Percentiles rank a stretch among this genome's conserved stretches.
Conservation (phyloP, 2,329 filamentous ascomycete species). For the Neurospora crassa region DNA sequence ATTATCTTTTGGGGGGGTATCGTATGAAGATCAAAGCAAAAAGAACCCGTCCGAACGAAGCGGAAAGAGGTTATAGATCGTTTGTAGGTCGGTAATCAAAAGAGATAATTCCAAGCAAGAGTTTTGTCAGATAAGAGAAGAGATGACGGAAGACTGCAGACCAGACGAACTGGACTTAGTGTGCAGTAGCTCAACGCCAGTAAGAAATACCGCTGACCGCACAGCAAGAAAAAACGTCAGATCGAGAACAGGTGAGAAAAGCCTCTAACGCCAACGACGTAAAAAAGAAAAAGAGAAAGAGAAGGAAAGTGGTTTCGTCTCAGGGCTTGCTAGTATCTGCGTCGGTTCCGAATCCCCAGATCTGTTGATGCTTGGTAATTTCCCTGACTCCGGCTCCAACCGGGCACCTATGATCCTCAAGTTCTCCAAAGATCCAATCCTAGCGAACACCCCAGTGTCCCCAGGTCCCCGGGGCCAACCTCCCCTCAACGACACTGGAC, state of each 20-base stretch:
- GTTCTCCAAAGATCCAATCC: background rate
- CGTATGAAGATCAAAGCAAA: background rate
- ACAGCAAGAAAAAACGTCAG: background rate
- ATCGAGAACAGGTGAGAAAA: background rate
- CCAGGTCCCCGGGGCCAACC: background rate
- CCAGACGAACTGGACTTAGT: background rate
- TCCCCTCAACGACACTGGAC: background rate
- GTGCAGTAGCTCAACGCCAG: background rate
- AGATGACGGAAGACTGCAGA: background rate
- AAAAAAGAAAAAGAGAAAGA: background rate
- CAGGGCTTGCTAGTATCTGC: background rate
- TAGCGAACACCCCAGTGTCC: background rate
- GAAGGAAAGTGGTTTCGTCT: background rate
- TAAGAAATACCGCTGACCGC: background rate
- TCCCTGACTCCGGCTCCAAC: background rate
- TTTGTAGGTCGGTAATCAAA: background rate
- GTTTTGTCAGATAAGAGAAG: background rate
- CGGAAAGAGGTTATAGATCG: background rate
- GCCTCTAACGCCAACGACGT: background rate
- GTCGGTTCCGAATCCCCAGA: background rate
- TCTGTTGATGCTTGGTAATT: background rate
- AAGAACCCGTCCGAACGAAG: background rate
- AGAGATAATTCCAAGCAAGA: background rate
- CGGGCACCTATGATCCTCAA: background rate
- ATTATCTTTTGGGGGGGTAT: background rate